Evolutionary conservation across 805 yeast species (phyloP), one percentile per base, ranked within the genome.

Genomic region (Ogataea philodendri): DNA sequence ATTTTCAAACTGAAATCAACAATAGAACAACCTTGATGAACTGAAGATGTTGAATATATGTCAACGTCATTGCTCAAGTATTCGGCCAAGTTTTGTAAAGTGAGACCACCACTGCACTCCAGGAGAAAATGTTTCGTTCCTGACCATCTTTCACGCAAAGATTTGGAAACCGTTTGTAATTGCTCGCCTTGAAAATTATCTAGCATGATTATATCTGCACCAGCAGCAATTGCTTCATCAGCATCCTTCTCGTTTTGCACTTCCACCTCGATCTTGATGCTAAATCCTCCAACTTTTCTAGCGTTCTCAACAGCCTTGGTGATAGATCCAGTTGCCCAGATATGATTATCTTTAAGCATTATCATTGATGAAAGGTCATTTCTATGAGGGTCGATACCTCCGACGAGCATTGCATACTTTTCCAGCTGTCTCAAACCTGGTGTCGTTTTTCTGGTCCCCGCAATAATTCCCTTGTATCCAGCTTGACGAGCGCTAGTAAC

Each of bases 391-490:
- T 89, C 97, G 37, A 86, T 84, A 3, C 97, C 97, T 20, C 97
- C 97, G 7, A 89, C 94, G 20, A 86, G 65, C 97, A 89, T 90
- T 15, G 95, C 82, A 62, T 89, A 89, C 59, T 89, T 89, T 57
- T 89, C 97, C 39, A 90, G 63, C 26, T 81, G 67, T 53, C 97
- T 76, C 44, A 89, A 72, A 0, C 97, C 97, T 0, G 97, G 97
- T 0, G 97, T 90, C n/a, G 97, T 90, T 63, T 89, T 89, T 56
- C 97, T 75, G 1, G 97, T 89, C 5, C 97, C 97, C 0, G 97
- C 97, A 56, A 89, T 87, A 15, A 81, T 71, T 0, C 97, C 97
- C 3, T 65, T 65, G 55, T 78, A 90, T 0, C 94, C 93, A 4
- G 72, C 63, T 26, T 72, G 62, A 37, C 78, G 72, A 1, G 96